Percentiles rank a stretch among this genome's conserved stretches.
Evolutionary conservation across 768 basidiomycete genomes (phyloP).

Genomic region (Amanita phalloides): DNA sequence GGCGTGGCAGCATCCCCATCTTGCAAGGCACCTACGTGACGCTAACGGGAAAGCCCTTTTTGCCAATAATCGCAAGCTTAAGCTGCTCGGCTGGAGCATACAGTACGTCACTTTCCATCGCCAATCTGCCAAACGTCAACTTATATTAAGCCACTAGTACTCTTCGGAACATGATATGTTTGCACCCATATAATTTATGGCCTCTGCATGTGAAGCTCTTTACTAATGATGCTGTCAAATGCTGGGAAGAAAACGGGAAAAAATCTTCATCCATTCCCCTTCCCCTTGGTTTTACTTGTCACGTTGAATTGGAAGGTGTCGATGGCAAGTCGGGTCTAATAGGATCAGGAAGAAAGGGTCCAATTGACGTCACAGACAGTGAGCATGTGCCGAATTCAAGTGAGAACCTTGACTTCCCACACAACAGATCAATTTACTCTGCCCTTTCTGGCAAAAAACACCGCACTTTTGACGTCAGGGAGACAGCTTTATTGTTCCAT

Average conservation of each 20-base stretch:
- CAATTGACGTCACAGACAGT: slow-evolving; percentile 54
- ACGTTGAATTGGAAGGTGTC: slow-evolving; percentile 56
- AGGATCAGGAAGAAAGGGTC: slow-evolving; percentile 44
- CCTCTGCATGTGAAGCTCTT: slow-evolving; percentile 72
- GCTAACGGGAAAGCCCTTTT: slow-evolving; percentile 28
- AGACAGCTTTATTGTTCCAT: slow-evolving; percentile 30
- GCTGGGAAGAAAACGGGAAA: slow-evolving; percentile 33
- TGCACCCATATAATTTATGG: slow-evolving; percentile 60
- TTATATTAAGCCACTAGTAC: slow-evolving; percentile 26
- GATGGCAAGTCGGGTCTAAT: slow-evolving; percentile 47
- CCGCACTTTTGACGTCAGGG: slow-evolving; percentile 26
- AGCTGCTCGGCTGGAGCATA: slow-evolving; percentile 33
- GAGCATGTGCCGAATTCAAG: slow-evolving; percentile 3
- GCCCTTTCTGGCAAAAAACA: slow-evolving; percentile 37
- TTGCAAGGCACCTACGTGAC: slow-evolving; percentile 53
- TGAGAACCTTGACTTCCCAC: too few relatives aligned
- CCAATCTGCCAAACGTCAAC: slow-evolving; percentile 1
- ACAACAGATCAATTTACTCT: slow-evolving; percentile 36
- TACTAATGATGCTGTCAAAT: slow-evolving; percentile 44
- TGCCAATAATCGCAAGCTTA: slow-evolving; percentile 16
- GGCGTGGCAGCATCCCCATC: slow-evolving; percentile 76
- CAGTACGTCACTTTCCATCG: slow-evolving; percentile 22
- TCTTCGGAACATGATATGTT: slow-evolving; percentile 50
- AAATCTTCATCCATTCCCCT: slow-evolving; percentile 18
- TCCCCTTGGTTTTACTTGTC: slow-evolving; percentile 40